Conservation (phyloP, 2,329 filamentous ascomycete genomes). For the Exophiala sideris region DNA sequence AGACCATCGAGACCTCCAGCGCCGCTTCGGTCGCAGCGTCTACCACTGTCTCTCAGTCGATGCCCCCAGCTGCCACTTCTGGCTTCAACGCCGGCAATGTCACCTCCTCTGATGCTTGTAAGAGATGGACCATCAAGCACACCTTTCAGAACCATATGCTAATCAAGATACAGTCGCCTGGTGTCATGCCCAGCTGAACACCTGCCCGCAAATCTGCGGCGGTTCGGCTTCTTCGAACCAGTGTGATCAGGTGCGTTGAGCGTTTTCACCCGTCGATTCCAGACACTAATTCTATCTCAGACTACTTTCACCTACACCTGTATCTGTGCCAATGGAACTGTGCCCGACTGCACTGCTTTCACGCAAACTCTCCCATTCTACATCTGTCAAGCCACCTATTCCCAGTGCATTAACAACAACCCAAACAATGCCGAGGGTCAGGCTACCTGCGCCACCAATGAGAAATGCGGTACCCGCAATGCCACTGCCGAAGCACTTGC, state of each 20-base stretch:
- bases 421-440: slow-evolving; percentile 47
- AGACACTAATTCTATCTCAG: slow-evolving; percentile 34
- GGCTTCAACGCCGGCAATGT: slow-evolving; percentile 23
- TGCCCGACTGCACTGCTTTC: slow-evolving; percentile 56
- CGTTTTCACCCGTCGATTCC: not conserved
- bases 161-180: slow-evolving; percentile 43
- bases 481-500: slow-evolving; percentile 35
- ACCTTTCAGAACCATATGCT: not conserved
- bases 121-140: slow-evolving; percentile 11
- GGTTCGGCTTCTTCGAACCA: slow-evolving; percentile 49
- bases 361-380: slow-evolving; percentile 58
- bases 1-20: slow-evolving; percentile 24
- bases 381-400: slow-evolving; percentile 55
- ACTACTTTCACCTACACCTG: slow-evolving; percentile 54
- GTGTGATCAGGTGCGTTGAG: slow-evolving; percentile 55
- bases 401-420: slow-evolving; percentile 46
- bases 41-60: slow-evolving; percentile 27
- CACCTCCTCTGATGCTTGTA: slow-evolving; percentile 21
- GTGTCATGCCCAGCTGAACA: slow-evolving; percentile 59
- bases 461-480: slow-evolving; percentile 53
- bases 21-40: slow-evolving; percentile 27
- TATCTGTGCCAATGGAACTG: slow-evolving; percentile 54
- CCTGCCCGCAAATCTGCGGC: slow-evolving; percentile 59
- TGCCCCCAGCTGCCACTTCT: slow-evolving; percentile 26
- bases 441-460: slow-evolving; percentile 46